These are phyloP conservation scores for Schizothecium vesticola DNA, from an alignment of 495 filamentous ascomycete genomes.

Conservation along the genomic window DNA sequence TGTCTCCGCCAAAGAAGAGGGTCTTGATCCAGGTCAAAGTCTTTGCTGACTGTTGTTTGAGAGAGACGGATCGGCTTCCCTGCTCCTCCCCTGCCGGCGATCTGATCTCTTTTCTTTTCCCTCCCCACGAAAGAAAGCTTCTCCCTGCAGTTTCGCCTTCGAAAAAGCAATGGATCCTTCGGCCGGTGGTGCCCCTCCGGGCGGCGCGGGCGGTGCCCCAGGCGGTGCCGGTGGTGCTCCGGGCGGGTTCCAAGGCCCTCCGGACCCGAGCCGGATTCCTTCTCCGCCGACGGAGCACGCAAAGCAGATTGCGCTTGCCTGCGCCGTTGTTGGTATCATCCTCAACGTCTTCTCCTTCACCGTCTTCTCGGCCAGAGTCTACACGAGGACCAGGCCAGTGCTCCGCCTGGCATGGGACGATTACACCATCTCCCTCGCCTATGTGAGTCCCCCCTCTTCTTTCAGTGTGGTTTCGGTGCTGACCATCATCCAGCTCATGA, in stretches of 20 bases:
- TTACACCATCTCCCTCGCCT: constrained; percentile 15
- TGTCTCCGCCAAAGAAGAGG: neutral
- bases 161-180: neutral
- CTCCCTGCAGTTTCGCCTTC: no score
- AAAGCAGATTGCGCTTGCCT: constrained; percentile 3
- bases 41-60: neutral
- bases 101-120: neutral
- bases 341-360: constrained; percentile 19
- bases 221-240: neutral
- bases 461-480: neutral
- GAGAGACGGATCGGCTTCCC: neutral
- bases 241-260: constrained; percentile 1
- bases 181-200: neutral
- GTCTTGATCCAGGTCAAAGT: neutral
- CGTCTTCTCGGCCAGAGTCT: constrained; percentile 11
- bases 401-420: constrained; percentile 18
- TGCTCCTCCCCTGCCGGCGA: neutral
- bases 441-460: neutral
- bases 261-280: constrained; percentile 11
- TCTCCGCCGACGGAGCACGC: constrained; percentile 12
- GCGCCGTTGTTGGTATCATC: constrained; percentile 4
- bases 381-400: constrained; percentile 9
- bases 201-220: neutral
- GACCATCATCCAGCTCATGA: constrained; percentile 4
- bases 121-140: neutral